A percentile compares a stretch with the other conserved stretches of the same genome.
Conservation (phyloP, 768 basidiomycete genomes). For the Trichaptum fuscoviolaceum region DNA sequence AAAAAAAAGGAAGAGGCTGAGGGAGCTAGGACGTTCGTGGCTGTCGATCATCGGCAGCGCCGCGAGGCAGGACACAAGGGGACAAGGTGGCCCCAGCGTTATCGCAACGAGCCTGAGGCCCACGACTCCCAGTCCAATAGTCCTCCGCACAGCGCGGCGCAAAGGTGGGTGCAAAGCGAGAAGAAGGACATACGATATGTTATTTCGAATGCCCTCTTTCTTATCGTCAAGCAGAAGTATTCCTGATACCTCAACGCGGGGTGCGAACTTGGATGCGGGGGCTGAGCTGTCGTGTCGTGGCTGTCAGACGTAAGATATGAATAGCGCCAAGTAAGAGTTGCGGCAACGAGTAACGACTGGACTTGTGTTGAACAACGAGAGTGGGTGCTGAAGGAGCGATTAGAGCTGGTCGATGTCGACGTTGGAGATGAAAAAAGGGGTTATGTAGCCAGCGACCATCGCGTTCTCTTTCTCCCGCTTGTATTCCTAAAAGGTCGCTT, state of each 20-base stretch:
- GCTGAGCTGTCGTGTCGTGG: background rate
- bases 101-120: background rate
- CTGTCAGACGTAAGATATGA: background rate
- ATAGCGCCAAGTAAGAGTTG: background rate
- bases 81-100: background rate
- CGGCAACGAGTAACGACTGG: background rate
- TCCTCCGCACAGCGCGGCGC: no score
- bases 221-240: background rate
- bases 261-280: no score
- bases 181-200: background rate
- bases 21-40: background rate
- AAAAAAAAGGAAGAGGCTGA: background rate
- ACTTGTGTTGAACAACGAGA: background rate
- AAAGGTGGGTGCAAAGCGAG: background rate
- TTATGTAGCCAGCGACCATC: no score
- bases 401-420: background rate
- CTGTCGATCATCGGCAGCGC: background rate
- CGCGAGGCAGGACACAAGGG: background rate
- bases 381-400: no score
- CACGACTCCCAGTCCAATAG: background rate
- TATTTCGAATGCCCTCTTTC: background rate
- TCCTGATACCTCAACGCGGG: background rate
- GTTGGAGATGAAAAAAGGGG: background rate
- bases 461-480: no score
- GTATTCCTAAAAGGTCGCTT: no score